These are phyloP conservation scores for Chytriomyces sp. DNA, from an alignment of 192 early-diverging fungal genomes.

Conservation along the genomic window DNA sequence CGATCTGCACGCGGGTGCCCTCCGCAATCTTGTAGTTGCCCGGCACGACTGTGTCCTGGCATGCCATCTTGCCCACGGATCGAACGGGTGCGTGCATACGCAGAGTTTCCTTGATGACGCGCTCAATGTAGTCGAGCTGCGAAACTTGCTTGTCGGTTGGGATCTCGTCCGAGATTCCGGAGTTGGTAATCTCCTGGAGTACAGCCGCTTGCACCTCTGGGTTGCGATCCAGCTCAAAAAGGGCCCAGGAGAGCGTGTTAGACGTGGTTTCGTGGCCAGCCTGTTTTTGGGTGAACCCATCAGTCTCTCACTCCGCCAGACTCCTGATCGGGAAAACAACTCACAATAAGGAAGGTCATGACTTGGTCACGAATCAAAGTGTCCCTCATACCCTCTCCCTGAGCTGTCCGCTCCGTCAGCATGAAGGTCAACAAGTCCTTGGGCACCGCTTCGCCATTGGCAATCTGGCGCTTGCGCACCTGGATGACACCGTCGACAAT, in stretches of 20 bases:
- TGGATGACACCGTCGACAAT: slow-evolving; percentile 57
- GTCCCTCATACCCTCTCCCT: slow-evolving; percentile 37
- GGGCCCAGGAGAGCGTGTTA: slow-evolving; percentile 54
- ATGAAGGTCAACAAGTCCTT: slow-evolving; percentile 60
- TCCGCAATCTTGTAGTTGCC: slow-evolving; percentile 42
- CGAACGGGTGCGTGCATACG: slow-evolving; percentile 55
- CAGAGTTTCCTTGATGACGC: slow-evolving; percentile 61
- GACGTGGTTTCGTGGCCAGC: slow-evolving; percentile 61
- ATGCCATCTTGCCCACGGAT: slow-evolving; percentile 40
- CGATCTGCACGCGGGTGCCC: slow-evolving; percentile 27
- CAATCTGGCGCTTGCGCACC: slow-evolving; percentile 41
- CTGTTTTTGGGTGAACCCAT: no score
- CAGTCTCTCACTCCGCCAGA: no score
- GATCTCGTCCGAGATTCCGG: slow-evolving; percentile 34
- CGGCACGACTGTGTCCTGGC: slow-evolving; percentile 47
- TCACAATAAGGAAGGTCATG: slow-evolving; percentile 65
- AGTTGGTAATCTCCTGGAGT: slow-evolving; percentile 53
- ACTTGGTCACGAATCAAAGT: slow-evolving; percentile 64
- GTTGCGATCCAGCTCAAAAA: slow-evolving; percentile 49
- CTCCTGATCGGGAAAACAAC: no score
- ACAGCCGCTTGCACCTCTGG: slow-evolving; percentile 46
- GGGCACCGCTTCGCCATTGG: slow-evolving; percentile 31
- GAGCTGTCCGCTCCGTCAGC: slow-evolving; percentile 52
- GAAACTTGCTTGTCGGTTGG: slow-evolving; percentile 27
- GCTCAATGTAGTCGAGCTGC: slow-evolving; percentile 51